phyloP scores from a whole-genome alignment of 768 basidiomycete genomes.

The Leccinum barrowsii region DNA sequence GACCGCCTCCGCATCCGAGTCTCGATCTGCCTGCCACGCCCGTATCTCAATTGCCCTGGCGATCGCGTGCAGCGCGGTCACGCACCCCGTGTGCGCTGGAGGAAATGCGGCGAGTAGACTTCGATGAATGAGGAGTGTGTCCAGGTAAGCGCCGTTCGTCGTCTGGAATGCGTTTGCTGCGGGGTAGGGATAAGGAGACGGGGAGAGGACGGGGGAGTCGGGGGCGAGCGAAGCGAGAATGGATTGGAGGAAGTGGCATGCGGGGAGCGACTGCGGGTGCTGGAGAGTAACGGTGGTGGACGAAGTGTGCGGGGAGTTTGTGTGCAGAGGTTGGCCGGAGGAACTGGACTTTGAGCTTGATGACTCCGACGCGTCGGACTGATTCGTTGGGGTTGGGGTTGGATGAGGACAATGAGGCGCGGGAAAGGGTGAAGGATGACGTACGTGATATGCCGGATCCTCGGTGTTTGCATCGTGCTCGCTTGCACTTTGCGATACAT shows the following conservation, averaged over 20 bases:
- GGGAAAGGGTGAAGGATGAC: constrained; percentile 3
- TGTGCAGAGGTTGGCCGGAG: constrained; percentile 23
- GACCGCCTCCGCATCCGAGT: constrained; percentile 67
- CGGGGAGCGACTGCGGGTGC: constrained; percentile 28
- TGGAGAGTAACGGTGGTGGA: constrained; percentile 5
- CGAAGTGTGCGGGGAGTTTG: constrained; percentile 14
- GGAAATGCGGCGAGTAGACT: constrained; percentile 63
- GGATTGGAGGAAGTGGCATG: constrained; percentile 61
- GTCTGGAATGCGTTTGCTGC: constrained; percentile 38
- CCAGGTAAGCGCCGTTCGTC: constrained; percentile 73
- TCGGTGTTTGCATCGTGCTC: constrained; percentile 44
- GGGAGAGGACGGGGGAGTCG: constrained; percentile 33
- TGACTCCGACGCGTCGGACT: constrained; percentile 47
- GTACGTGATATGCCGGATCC: constrained; percentile 42
- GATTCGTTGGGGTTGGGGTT: neutral
- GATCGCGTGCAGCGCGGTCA: constrained; percentile 60
- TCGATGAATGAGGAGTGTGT: constrained; percentile 75
- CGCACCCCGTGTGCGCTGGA: constrained; percentile 59
- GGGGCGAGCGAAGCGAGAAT: constrained; percentile 55
- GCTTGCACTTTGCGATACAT: constrained; percentile 33
- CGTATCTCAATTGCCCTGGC: constrained; percentile 60
- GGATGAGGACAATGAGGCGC: neutral
- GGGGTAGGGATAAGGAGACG: constrained; percentile 32
- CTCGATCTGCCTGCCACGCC: constrained; percentile 68
- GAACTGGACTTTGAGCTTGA: constrained; percentile 43